A percentile compares a stretch with the other conserved stretches of the same genome.
These are phyloP conservation scores for Acrocalymma vagum DNA, from an alignment of 2,329 filamentous ascomycete genomes.

Conservation along the genomic window DNA sequence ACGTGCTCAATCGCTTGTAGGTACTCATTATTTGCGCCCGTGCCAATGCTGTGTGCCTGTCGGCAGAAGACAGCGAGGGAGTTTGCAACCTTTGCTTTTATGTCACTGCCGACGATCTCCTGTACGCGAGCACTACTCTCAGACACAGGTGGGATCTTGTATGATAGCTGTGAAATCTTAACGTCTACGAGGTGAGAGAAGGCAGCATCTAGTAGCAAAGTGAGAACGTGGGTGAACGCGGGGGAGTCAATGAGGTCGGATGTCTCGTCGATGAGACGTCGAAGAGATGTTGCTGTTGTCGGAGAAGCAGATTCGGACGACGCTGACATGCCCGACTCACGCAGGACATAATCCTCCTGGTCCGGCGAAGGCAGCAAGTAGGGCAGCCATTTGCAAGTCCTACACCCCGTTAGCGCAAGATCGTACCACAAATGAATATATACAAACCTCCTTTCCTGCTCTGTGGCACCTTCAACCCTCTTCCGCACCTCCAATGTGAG, in stretches of 20 bases:
- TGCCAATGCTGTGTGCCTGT: slow-evolving; percentile 89
- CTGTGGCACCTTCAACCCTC: slow-evolving; percentile 79
- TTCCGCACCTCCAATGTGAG: slow-evolving; percentile 84
- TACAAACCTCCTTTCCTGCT: slow-evolving; percentile 65
- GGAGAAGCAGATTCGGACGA: slow-evolving; percentile 47
- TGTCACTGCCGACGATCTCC: slow-evolving; percentile 60
- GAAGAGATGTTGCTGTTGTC: slow-evolving; percentile 65
- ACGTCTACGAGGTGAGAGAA: slow-evolving; percentile 86
- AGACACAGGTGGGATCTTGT: slow-evolving; percentile 66
- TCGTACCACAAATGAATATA: background rate
- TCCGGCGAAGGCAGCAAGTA: slow-evolving; percentile 82
- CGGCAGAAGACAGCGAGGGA: slow-evolving; percentile 88
- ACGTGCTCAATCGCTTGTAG: slow-evolving; percentile 76
- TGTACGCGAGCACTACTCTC: slow-evolving; percentile 54
- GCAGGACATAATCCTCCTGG: slow-evolving; percentile 83
- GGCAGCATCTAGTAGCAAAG: slow-evolving; percentile 83
- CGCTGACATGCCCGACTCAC: slow-evolving; percentile 79
- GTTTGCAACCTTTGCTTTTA: slow-evolving; percentile 81
- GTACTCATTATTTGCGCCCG: slow-evolving; percentile 61
- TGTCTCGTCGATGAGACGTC: slow-evolving; percentile 91
- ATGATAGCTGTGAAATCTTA: slow-evolving; percentile 81
- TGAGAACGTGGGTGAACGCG: slow-evolving; percentile 85
- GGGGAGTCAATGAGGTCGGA: slow-evolving; percentile 96
- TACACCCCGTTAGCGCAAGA: slow-evolving; percentile 23
- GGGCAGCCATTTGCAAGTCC: slow-evolving; percentile 76